These are phyloP conservation scores for Psilocybe subaeruginosa DNA, from an alignment of 768 basidiomycete species.

Conservation along the genomic window DNA sequence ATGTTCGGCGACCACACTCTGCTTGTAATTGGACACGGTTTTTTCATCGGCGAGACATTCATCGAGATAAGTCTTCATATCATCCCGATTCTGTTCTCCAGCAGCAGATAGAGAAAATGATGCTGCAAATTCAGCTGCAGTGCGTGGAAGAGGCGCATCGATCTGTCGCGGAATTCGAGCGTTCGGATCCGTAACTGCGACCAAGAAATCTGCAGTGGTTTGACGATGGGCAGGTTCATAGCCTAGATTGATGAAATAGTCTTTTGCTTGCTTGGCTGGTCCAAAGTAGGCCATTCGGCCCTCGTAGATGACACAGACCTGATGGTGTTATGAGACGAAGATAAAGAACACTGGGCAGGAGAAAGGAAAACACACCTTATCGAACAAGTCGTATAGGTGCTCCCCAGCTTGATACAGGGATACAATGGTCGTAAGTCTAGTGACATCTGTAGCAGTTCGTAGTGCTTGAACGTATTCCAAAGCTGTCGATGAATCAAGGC, in stretches of 20 bases:
- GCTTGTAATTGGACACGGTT: slow-evolving; percentile 42
- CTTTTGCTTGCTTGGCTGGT: slow-evolving; percentile 59
- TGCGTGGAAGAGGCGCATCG: slow-evolving; percentile 45
- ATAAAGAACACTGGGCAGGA: neutral
- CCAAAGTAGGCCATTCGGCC: slow-evolving; percentile 80
- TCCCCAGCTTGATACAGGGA: slow-evolving; percentile 88
- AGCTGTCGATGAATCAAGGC: slow-evolving; percentile 71
- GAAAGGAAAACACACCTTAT: slow-evolving; percentile 44
- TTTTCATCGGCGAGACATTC: slow-evolving; percentile 50
- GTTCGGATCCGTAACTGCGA: slow-evolving; percentile 61
- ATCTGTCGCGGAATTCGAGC: slow-evolving; percentile 55
- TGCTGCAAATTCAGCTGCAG: slow-evolving; percentile 59
- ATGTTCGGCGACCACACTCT: slow-evolving; percentile 37
- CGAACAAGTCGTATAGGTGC: slow-evolving; percentile 63
- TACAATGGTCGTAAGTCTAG: slow-evolving; percentile 62
- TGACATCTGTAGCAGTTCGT: slow-evolving; percentile 62
- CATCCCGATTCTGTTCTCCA: slow-evolving; percentile 44
- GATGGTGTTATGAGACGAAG: neutral
- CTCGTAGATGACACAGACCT: slow-evolving; percentile 74
- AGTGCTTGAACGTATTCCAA: slow-evolving; percentile 72
- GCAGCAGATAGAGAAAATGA: slow-evolving; percentile 44
- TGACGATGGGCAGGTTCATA: slow-evolving; percentile 63
- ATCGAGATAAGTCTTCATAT: slow-evolving; percentile 46
- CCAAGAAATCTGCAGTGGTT: slow-evolving; percentile 69
- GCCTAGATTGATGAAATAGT: slow-evolving; percentile 72